Percentiles rank a stretch among this genome's conserved stretches.
Evolutionary conservation across 2,329 filamentous ascomycete genomes (phyloP).

Genomic region (Reticulascus tulasneorum): DNA sequence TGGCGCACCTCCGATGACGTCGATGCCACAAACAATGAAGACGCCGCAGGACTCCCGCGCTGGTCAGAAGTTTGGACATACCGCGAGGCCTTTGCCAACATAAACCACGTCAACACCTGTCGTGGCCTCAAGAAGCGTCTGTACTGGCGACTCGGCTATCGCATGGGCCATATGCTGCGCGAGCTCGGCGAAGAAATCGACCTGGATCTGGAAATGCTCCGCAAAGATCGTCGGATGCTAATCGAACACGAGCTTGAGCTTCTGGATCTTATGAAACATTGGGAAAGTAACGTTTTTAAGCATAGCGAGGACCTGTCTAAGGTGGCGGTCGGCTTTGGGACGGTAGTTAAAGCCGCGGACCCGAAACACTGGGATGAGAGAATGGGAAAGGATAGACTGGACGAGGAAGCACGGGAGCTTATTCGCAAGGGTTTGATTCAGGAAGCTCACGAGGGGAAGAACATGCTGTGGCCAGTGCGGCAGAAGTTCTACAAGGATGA

Average conservation of each 20-base stretch:
- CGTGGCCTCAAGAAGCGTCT: conserved; percentile 18
- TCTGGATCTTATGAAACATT: too few species aligned
- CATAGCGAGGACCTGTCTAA: background rate
- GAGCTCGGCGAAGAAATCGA: conserved; percentile 9
- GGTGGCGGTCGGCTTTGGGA: conserved; percentile 16
- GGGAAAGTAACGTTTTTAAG: too few species aligned
- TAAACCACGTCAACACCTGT: conserved; percentile 15
- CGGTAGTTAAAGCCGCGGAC: conserved; percentile 29
- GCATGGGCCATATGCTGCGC: conserved; percentile 31
- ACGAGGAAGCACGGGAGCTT: conserved; percentile 8
- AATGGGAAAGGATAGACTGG: too few species aligned
- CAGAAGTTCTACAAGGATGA: conserved; percentile 17
- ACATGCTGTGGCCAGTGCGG: conserved; percentile 36
- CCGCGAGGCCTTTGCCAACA: conserved; percentile 15
- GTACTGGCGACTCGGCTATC: conserved; percentile 31
- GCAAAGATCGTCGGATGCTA: too few species aligned
- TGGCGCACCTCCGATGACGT: conserved; percentile 17
- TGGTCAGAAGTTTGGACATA: conserved; percentile 12
- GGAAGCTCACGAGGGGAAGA: conserved; percentile 39
- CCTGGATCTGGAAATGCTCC: too few species aligned
- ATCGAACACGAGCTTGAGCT: too few species aligned
- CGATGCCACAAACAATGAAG: background rate
- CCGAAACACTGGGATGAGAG: conserved; percentile 15
- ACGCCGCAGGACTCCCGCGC: conserved; percentile 4
- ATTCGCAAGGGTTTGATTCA: conserved; percentile 34